Conservation (phyloP, 163 green algal species). For the Scenedesmus sp. region DNA sequence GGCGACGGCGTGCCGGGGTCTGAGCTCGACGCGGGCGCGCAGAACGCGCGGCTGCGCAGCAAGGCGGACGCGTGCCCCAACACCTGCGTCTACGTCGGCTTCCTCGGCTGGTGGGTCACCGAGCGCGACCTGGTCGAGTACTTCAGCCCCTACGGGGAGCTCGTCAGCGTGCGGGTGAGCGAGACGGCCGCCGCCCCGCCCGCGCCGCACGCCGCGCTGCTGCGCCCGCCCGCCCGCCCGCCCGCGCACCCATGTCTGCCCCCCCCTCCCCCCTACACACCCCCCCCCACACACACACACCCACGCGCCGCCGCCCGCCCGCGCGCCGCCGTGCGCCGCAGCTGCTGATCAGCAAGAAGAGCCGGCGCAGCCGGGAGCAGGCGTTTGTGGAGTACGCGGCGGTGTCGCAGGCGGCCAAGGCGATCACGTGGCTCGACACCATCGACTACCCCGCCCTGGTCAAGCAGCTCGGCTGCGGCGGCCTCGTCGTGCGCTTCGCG, state of each 20-base stretch:
- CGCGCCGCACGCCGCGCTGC: no score
- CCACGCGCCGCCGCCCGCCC: no score
- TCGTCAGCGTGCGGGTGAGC: conserved; percentile 41
- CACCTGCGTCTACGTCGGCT: conserved; percentile 49
- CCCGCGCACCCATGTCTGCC: no score
- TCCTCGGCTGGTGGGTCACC: conserved; percentile 49
- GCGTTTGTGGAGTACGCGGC: conserved; percentile 45
- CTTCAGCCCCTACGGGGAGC: conserved; percentile 43
- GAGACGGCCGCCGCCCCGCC: no score
- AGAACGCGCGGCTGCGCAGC: conserved; percentile 45
- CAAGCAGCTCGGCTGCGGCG: conserved; percentile 48
- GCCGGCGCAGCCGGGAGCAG: conserved; percentile 45
- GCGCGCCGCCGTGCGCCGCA: no score
- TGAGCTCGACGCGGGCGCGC: conserved; percentile 41
- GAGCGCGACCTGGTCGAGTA: conserved; percentile 39
- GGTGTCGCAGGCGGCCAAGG: conserved; percentile 22
- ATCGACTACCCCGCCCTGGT: conserved; percentile 44
- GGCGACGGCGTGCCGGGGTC: background rate
- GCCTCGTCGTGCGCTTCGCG: conserved; percentile 46
- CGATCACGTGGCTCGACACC: conserved; percentile 46
- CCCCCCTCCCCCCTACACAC: no score
- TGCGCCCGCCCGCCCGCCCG: no score
- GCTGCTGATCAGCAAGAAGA: conserved; percentile 52
- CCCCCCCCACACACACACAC: no score
- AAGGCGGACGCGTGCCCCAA: conserved; percentile 44